phyloP scores from a whole-genome alignment of 257 asterid species.

The Eustoma russellianum region DNA sequence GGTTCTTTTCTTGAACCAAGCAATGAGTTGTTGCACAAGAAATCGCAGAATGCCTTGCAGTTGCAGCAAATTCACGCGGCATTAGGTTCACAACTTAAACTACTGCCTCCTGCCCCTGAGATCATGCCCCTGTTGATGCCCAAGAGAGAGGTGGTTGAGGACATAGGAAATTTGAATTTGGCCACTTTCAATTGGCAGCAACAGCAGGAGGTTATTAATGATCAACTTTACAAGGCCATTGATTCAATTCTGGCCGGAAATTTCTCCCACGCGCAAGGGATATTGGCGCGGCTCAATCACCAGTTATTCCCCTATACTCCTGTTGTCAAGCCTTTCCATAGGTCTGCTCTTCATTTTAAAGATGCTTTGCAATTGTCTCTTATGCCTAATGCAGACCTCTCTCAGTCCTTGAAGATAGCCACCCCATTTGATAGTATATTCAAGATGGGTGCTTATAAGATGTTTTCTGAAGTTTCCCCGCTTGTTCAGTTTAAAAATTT shows the following conservation, averaged over 20 bases:
- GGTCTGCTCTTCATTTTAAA: conserved; percentile 39
- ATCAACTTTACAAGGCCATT: conserved; percentile 34
- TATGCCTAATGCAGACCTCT: conserved; percentile 14
- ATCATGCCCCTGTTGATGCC: conserved; percentile 22
- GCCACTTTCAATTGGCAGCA: conserved; percentile 10
- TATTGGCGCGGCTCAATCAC: conserved; percentile 64
- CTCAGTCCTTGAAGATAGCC: conserved; percentile 18
- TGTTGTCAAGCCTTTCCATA: conserved; percentile 28
- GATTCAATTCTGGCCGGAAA: conserved; percentile 37
- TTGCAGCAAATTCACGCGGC: conserved; percentile 12
- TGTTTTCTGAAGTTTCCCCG: conserved; percentile 38
- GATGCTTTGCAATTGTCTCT: conserved; percentile 35
- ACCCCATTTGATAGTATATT: conserved; percentile 35
- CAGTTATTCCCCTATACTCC: conserved; percentile 36
- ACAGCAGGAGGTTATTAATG: conserved; percentile 27
- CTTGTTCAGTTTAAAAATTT: conserved; percentile 37
- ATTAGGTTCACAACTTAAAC: conserved; percentile 14
- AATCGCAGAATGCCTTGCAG: conserved; percentile 4
- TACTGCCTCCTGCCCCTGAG: conserved; percentile 10
- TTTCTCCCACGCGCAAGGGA: conserved; percentile 45
- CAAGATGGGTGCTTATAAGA: conserved; percentile 47
- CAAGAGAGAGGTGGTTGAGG: conserved; percentile 26
- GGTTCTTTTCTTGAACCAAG: conserved; percentile 18
- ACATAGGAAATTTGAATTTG: conserved; percentile 12
- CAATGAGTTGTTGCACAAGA: conserved; percentile 11